Evolutionary conservation across 495 filamentous ascomycete genomes (phyloP), one percentile per base, ranked within the genome.

Genomic region (Neurospora sp.): DNA sequence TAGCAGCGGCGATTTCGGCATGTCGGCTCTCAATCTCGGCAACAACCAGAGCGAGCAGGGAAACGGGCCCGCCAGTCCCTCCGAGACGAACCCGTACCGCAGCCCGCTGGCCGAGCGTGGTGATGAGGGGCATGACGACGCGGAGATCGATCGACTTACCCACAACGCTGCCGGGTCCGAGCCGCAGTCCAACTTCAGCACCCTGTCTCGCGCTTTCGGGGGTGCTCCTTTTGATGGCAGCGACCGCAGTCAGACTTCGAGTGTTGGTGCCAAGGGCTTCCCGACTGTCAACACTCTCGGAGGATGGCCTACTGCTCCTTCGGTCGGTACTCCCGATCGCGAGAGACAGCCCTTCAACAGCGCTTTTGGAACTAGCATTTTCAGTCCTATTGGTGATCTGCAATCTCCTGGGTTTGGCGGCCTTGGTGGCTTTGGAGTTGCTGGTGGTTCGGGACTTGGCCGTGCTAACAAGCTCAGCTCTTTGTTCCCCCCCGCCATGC

Each of bases 1-100:
- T 80, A 83, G 83, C 73, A 81, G 87, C 12, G 82, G 84, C 6
- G 87, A 89, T 66, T 94, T 97, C 78, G 94, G 93, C n/a, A 94
- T 94, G 90, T 88, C 92, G 9, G 92, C 91, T 39, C 88, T 93
- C 69, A 76, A 89, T 86, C 66, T 92, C 86, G 81, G 92, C 27
- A 66, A 35, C 54, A 66, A 66, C 54, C 54, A 66, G 54, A 37
- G 23, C 54, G 70, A 90, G 72, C 78, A 82, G 75, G 81, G 79
- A 86, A 75, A 90, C 85, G 76, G 87, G 84, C 62, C 88, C 76
- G 72, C 92, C 74, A 98, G 96, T 78, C 96, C 96, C 42, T 96
- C 95, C 0, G 94, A 97, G 74, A 98, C 96, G 1, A 99, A 99
- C 81, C 96, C 96, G n/a, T 99, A 94, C 78, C 92, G 92, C 75